Conservation (phyloP, 1,284 basidiomycete genomes). For the Pyrrhoderma noxium region DNA sequence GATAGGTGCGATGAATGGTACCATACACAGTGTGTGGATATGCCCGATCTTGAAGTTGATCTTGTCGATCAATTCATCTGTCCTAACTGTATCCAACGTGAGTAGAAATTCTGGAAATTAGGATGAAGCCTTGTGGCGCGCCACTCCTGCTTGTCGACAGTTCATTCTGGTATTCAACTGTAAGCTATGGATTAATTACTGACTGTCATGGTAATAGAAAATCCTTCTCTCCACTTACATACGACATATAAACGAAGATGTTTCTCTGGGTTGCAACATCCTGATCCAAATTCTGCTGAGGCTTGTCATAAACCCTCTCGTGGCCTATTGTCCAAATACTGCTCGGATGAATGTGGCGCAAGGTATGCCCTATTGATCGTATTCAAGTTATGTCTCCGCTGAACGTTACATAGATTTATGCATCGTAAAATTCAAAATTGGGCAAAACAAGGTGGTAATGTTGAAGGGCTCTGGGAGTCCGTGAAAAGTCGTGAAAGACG, state of each 20-base stretch:
- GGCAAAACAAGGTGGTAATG: slow-evolving; percentile 51
- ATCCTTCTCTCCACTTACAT: slow-evolving; percentile 47
- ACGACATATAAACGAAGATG: slow-evolving; percentile 80
- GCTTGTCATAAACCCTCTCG: slow-evolving; percentile 75
- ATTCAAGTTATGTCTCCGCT: background rate
- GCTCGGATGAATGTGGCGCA: slow-evolving; percentile 72
- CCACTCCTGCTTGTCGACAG: background rate
- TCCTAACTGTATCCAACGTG: slow-evolving; percentile 66
- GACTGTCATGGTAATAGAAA: slow-evolving; percentile 34
- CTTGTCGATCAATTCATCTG: slow-evolving; percentile 85
- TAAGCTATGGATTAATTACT: too few species aligned
- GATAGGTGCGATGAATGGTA: slow-evolving; percentile 85
- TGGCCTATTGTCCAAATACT: slow-evolving; percentile 77
- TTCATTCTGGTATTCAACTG: background rate
- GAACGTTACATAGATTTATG: slow-evolving; percentile 33
- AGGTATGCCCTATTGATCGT: slow-evolving; percentile 28
- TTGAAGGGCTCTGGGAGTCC: slow-evolving; percentile 58
- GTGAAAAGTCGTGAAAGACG: slow-evolving; percentile 60
- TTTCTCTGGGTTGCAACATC: slow-evolving; percentile 52
- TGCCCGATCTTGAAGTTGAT: slow-evolving; percentile 71
- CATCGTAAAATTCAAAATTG: slow-evolving; percentile 52
- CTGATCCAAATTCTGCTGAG: slow-evolving; percentile 48
- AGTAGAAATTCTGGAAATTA: slow-evolving; percentile 25
- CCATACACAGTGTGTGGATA: slow-evolving; percentile 72
- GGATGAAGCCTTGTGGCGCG: background rate